phyloP scores from a whole-genome alignment of 345 rosid species.

The Raphanus raphanistrum region DNA sequence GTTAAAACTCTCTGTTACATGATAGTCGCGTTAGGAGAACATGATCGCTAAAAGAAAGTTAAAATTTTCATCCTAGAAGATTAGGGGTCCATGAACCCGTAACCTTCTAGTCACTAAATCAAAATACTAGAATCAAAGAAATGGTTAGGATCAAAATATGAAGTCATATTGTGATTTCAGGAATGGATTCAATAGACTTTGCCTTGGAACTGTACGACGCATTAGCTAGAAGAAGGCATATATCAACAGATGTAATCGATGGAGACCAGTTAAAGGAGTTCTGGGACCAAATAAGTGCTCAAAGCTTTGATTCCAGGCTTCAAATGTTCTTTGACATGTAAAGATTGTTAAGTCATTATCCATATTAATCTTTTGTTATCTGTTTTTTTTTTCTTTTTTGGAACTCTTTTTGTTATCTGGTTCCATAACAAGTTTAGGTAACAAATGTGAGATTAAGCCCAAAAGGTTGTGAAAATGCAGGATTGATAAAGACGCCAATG shows the following conservation, averaged over 20 bases:
- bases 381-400: neutral
- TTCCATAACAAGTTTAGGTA: neutral
- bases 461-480: conserved; percentile 34
- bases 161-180: conserved; percentile 34
- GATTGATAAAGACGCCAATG: conserved; percentile 34
- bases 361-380: neutral
- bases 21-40: neutral
- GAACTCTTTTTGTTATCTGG: neutral
- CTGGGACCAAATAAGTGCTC: conserved; percentile 70
- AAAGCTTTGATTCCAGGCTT: conserved; percentile 72
- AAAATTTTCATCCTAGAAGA: neutral
- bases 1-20: neutral
- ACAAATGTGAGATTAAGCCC: neutral
- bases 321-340: conserved; percentile 72
- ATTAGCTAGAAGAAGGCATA: conserved; percentile 51
- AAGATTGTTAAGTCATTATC: neutral
- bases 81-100: too few species aligned
- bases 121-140: neutral
- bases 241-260: conserved; percentile 47
- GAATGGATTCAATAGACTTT: conserved; percentile 69
- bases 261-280: conserved; percentile 47
- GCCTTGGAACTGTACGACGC: conserved; percentile 59
- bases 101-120: too few species aligned
- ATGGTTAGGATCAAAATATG: neutral
- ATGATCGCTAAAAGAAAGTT: neutral